These are phyloP conservation scores for Alternaria longipes DNA, from an alignment of 2,329 filamentous ascomycete species.

Conservation along the genomic window DNA sequence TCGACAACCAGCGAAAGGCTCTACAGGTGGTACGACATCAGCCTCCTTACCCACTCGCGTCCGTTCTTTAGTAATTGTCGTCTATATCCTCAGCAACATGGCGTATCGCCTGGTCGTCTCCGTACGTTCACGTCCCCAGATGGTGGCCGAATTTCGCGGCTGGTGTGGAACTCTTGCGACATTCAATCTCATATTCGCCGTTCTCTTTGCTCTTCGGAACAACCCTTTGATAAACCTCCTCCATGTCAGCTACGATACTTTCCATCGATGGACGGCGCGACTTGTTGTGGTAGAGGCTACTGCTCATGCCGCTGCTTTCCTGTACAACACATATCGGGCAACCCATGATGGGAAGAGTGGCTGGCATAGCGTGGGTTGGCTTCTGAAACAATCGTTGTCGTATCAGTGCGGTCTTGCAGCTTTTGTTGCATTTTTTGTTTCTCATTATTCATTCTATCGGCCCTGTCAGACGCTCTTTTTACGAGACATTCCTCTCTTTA, in stretches of 20 bases:
- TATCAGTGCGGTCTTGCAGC: conserved; percentile 67
- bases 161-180: conserved; percentile 73
- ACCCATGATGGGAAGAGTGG: conserved; percentile 57
- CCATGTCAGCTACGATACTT: conserved; percentile 78
- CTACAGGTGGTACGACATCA: conserved; percentile 45
- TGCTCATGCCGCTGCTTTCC: conserved; percentile 69
- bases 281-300: conserved; percentile 74
- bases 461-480: conserved; percentile 76
- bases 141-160: conserved; percentile 65
- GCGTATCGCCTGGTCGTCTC: conserved; percentile 58
- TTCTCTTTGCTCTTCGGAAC: conserved; percentile 75
- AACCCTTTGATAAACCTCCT: conserved; percentile 76
- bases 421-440: conserved; percentile 64
- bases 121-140: conserved; percentile 75
- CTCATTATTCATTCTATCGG: conserved; percentile 73
- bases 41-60: conserved; percentile 54
- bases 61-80: conserved; percentile 52
- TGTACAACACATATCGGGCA: conserved; percentile 53
- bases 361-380: conserved; percentile 29
- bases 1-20: conserved; percentile 53
- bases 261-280: conserved; percentile 79
- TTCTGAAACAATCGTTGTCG: conserved; percentile 55
- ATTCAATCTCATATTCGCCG: conserved; percentile 78
- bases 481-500: conserved; percentile 76
- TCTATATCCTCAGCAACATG: conserved; percentile 53